Percentiles rank a stretch among this genome's conserved stretches.
These are phyloP conservation scores for Alisma plantagoaquatica DNA, from an alignment of 106 monocot species.

Conservation along the genomic window DNA sequence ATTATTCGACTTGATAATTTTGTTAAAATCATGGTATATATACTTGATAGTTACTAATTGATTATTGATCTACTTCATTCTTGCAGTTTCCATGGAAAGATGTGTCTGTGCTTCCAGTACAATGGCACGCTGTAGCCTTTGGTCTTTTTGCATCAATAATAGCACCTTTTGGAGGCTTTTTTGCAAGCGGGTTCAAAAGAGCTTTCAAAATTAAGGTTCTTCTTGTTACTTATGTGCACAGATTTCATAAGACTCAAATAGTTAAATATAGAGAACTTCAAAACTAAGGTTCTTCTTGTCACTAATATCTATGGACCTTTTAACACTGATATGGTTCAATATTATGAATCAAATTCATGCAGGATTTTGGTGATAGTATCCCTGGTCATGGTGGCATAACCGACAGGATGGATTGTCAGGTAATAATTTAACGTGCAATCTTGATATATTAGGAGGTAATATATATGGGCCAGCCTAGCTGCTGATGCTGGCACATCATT, in stretches of 20 bases:
- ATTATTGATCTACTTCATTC: too few relatives aligned
- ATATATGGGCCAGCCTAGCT: neutral
- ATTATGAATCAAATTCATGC: too few relatives aligned
- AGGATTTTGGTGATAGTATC: slow-evolving; percentile 97
- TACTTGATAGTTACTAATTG: too few relatives aligned
- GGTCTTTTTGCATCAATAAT: slow-evolving; percentile 92
- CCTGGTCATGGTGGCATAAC: slow-evolving; percentile 98
- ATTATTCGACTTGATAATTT: too few relatives aligned
- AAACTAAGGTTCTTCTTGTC: neutral
- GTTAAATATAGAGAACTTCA: neutral
- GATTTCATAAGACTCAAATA: too few relatives aligned
- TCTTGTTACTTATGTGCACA: too few relatives aligned
- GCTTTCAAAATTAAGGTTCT: slow-evolving; percentile 95
- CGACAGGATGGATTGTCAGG: slow-evolving; percentile 98
- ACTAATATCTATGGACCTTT: too few relatives aligned
- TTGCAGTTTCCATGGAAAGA: slow-evolving; percentile 79
- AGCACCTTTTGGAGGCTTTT: slow-evolving; percentile 94
- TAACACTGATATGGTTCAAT: too few relatives aligned
- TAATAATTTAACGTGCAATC: slow-evolving; percentile 32
- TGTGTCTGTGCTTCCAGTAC: slow-evolving; percentile 54
- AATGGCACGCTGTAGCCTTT: slow-evolving; percentile 83
- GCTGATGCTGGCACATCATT: neutral
- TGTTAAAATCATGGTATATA: too few relatives aligned
- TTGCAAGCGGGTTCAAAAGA: too few relatives aligned
- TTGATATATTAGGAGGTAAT: too few relatives aligned